A percentile compares a stretch with the other conserved stretches of the same genome.
Evolutionary conservation across 2,329 filamentous ascomycete genomes (phyloP).

Genomic region (Akanthomyces uredinophilus): DNA sequence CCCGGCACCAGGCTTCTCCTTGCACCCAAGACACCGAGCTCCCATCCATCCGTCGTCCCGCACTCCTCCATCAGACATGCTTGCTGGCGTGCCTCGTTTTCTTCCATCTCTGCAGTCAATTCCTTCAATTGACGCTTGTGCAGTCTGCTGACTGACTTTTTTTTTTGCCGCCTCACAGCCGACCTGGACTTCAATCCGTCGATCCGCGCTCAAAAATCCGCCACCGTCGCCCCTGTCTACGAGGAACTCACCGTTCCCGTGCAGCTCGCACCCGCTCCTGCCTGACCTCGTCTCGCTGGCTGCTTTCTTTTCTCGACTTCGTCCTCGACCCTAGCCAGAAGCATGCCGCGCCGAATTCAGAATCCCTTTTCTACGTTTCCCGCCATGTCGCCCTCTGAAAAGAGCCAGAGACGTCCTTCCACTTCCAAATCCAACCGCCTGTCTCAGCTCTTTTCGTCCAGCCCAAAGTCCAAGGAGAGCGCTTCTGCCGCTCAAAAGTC

Average conservation of each 20-base stretch:
- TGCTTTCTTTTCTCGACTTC: conserved; percentile 6
- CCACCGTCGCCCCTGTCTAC: not conserved
- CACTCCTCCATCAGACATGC: conserved; percentile 3
- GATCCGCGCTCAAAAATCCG: not conserved
- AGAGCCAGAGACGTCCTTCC: conserved; percentile 53
- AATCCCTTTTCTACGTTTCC: conserved; percentile 52
- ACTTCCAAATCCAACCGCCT: conserved; percentile 70
- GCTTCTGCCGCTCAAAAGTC: conserved; percentile 61
- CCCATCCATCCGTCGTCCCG: not conserved
- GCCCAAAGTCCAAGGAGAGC: conserved; percentile 65
- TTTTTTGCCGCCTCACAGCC: not conserved
- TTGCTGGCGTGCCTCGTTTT: not conserved
- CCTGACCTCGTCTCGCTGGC: not conserved
- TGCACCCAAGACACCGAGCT: conserved; percentile 2
- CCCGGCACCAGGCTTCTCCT: not conserved
- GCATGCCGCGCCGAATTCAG: conserved; percentile 55
- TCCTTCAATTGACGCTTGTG: not conserved
- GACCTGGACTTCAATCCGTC: not conserved
- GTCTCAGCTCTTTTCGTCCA: conserved; percentile 75
- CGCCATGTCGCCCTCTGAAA: conserved; percentile 44
- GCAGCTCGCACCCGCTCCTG: not conserved
- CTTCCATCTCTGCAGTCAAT: not conserved
- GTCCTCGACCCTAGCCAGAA: conserved; percentile 23
- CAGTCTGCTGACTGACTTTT: conserved; percentile 5
- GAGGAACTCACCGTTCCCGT: not conserved